Base-by-base conservation (phyloP, 208 protist genomes). In the Wallacemonas collosoma region DNA sequence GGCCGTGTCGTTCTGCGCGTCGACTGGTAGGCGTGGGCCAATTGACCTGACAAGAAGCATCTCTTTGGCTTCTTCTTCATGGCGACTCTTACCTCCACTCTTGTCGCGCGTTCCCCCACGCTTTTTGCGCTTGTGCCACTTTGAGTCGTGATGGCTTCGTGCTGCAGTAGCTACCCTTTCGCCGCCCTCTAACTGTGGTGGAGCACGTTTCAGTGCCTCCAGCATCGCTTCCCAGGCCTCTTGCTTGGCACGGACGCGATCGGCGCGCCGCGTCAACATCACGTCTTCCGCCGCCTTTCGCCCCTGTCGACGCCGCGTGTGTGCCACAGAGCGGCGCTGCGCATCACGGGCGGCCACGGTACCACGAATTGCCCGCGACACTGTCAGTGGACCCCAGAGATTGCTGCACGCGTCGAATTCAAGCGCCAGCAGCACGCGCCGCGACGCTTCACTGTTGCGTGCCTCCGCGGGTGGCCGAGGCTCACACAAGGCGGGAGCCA, bases 371-470 rank as follows among this genome's bases (percentile, higher is more conserved):
- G 76, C 73, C 2, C 75, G 75, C 1, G 45, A 54, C 26, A 68
- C 73, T 0, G 82, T 85, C 48, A 91, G 45, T 0, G 85, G 87
- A 35, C 75, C 75, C 89, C 89, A 94, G 40, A 85, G 36, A 12
- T 54, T 54, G n/a, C 76, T 41, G 50, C 58, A 67, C 11, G 11
- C 15, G 71, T 89, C 75, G 63, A 85, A 94, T 68, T 88, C 83
- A 1, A 94, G 73, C 14, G 80, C 81, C 7, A 87, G 57, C 7
- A 87, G 73, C 17, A 83, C 75, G 26, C 85, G 81, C 3, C 53
- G 63, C 53, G 68, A 56, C 8, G 54, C 45, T 6, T 56, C 73
- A 45, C 38, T 50, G 70, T 3, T 40, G 57, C 26, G 2, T 15
- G 51, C 4, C 41, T 54, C 26, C 2, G 51, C 47, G 2, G 75